Evolutionary conservation across 352 stramenopile species (phyloP), one percentile per base, ranked within the genome.

Genomic region (Phytophthora brassicae): DNA sequence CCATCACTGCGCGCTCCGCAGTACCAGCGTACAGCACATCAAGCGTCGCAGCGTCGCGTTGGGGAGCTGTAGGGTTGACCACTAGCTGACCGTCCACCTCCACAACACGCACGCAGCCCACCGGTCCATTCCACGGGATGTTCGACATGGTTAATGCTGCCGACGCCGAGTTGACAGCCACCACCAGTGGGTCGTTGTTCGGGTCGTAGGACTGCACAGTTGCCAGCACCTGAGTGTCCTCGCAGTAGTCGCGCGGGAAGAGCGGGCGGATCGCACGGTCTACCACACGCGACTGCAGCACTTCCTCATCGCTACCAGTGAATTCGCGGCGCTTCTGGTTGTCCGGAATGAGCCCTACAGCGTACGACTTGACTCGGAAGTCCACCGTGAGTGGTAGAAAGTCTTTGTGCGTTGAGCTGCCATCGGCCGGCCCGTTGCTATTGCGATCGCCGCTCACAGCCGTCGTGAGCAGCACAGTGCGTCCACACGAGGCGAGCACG

Each of bases 241-340:
- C 89, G 45, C 81, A 89, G 79, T 94, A 99, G 43, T 97, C 96
- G 23, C 93, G 80, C 8, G 93, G 88, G 66, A 99, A 97, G 11
- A 99, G 75, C 33, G 96, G 97, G 12, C 97, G 89, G 43, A 99
- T 80, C 6, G 97, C 94, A 56, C 97, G 86, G 75, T 99, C 97
- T 48, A 99, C 96, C 20, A 99, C 81, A 20, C 96, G 91, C 50
- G 88, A 98, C 38, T 97, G 95, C 58, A 99, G 79, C 48, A 99
- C 97, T 72, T 99, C 96, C 31, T 97, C 89, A 70, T 99, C 96
- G 13, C 76, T 93, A 26, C 92, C 86, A 19, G 84, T 80, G 63
- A 95, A 95, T 62, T 98, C 95, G 33, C 81, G 89, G 55, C 93
- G 85, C 48, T 79, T 88, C 57, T 81, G 81, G 23, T 88, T 96